Percentiles rank a stretch among this genome's conserved stretches.
Conservation (phyloP, 805 yeast species). For the Wickerhamomyces chambardii region DNA sequence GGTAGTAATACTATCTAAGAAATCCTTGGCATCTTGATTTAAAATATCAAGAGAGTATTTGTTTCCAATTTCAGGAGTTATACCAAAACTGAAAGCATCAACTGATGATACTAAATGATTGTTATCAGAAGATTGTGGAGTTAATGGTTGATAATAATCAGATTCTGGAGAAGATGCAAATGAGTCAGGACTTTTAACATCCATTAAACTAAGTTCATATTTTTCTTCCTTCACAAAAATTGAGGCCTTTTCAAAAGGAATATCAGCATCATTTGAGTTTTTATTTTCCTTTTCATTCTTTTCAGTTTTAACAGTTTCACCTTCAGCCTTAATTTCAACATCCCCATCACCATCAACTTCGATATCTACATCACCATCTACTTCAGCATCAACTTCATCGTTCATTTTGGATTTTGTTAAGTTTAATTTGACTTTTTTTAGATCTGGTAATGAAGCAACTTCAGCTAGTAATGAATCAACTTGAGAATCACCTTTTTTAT, state of each 20-base stretch:
- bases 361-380: constrained; percentile 3
- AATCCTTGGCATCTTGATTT: constrained; percentile 5
- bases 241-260: too few relatives aligned
- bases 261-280: too few relatives aligned
- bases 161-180: constrained; percentile 11
- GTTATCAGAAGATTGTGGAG: constrained; percentile 5
- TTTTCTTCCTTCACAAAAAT: too few relatives aligned
- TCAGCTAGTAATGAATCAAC: constrained; percentile 9
- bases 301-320: too few relatives aligned
- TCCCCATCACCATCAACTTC: background rate
- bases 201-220: too few relatives aligned
- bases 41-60: constrained; percentile 17
- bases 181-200: constrained; percentile 20
- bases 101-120: background rate
- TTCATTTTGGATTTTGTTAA: background rate
- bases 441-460: constrained; percentile 13
- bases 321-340: too few relatives aligned
- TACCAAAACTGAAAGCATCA: background rate
- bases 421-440: constrained; percentile 1
- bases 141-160: constrained; percentile 2
- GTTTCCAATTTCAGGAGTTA: constrained; percentile 8
- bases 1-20: background rate
- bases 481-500: constrained; percentile 10
- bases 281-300: too few relatives aligned
- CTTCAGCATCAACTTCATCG: background rate